Conservation (phyloP, 2,329 filamentous ascomycete species). For the Aureobasidium sp. region DNA sequence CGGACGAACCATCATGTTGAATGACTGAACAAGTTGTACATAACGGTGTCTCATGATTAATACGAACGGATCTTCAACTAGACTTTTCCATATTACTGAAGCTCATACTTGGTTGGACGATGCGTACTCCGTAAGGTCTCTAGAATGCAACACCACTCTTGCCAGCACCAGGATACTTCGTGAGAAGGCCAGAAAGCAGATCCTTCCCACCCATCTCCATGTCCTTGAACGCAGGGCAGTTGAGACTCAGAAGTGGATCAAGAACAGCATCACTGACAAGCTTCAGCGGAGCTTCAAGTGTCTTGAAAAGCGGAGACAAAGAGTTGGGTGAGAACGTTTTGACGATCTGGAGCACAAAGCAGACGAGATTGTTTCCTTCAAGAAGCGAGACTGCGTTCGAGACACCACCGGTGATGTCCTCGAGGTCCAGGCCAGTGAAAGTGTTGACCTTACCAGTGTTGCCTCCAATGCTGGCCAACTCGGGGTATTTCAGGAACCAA, state of each 20-base stretch:
- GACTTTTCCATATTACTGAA: too few relatives aligned
- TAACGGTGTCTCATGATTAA: too few relatives aligned
- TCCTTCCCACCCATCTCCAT: neutral
- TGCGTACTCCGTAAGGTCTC: too few relatives aligned
- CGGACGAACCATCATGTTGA: too few relatives aligned
- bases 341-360: slow-evolving; percentile 34
- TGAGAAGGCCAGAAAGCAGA: neutral
- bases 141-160: slow-evolving; percentile 6
- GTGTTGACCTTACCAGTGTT: slow-evolving; percentile 26
- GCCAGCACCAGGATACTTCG: neutral
- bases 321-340: slow-evolving; percentile 35
- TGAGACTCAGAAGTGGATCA: slow-evolving; percentile 13
- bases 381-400: slow-evolving; percentile 34
- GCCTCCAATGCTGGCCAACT: slow-evolving; percentile 27
- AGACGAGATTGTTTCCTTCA: slow-evolving; percentile 40
- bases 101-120: too few relatives aligned
- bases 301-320: slow-evolving; percentile 29
- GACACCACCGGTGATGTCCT: slow-evolving; percentile 31
- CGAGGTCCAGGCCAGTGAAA: slow-evolving; percentile 27
- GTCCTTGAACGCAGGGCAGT: slow-evolving; percentile 20
- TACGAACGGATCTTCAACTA: too few relatives aligned
- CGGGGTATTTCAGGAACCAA: slow-evolving; percentile 20
- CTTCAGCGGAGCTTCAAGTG: slow-evolving; percentile 24
- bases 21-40: too few relatives aligned
- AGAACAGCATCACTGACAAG: slow-evolving; percentile 26